Conservation (phyloP, 179 eudicot species). For the Sideroxylon spinosum region DNA sequence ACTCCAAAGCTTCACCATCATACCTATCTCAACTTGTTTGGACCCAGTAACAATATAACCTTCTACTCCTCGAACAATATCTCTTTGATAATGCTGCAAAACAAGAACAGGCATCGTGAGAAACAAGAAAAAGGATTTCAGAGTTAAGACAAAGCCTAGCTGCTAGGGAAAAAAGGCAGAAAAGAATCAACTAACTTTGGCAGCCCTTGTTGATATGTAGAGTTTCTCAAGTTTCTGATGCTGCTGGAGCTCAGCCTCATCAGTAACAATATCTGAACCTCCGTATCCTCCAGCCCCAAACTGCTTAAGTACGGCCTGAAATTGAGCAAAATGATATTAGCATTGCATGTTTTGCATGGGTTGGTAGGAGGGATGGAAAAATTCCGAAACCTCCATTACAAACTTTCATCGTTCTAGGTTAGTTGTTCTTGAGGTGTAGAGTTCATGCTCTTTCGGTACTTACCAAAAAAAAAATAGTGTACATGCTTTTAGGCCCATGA, state of each 20-base stretch:
- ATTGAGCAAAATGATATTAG: slow-evolving; percentile 35
- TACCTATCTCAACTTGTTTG: slow-evolving; percentile 94
- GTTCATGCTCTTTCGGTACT: background rate
- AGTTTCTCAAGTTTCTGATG: slow-evolving; percentile 93
- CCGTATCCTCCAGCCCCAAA: slow-evolving; percentile 77
- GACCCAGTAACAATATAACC: slow-evolving; percentile 92
- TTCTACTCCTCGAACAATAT: slow-evolving; percentile 90
- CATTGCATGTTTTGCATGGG: background rate
- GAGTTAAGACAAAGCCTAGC: background rate
- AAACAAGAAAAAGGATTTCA: background rate
- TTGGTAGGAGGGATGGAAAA: background rate
- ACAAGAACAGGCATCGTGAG: slow-evolving; percentile 10
- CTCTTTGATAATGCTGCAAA: slow-evolving; percentile 91
- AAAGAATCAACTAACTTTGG: slow-evolving; percentile 52
- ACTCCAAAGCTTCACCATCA: slow-evolving; percentile 14
- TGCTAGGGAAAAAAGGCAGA: background rate
- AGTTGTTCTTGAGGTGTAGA: background rate
- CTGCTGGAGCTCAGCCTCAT: slow-evolving; percentile 71
- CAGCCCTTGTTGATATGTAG: slow-evolving; percentile 88
- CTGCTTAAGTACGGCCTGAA: slow-evolving; percentile 82
- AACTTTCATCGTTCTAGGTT: background rate
- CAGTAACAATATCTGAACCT: slow-evolving; percentile 64
- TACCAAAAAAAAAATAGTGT: too few relatives aligned
- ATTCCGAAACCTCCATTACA: slow-evolving; percentile 45
- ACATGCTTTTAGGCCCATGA: background rate